Percentiles rank a stretch among this genome's conserved stretches.
phyloP scores from a whole-genome alignment of 225 moss, liverwort and hornwort species.

The Bryoerythrophyllum caledonicum region DNA sequence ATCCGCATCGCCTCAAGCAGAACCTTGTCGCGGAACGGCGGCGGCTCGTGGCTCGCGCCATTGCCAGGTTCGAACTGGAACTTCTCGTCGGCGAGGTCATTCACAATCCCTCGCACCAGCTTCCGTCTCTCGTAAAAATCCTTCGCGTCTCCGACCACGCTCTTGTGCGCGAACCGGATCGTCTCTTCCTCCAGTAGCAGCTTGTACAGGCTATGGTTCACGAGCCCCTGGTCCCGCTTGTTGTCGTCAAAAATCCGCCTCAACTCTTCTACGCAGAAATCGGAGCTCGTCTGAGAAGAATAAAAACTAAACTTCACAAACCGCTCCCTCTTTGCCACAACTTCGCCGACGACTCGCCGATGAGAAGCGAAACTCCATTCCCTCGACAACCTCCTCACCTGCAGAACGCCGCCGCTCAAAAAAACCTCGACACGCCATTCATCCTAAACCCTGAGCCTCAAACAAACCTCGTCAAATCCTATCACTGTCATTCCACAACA shows the following conservation, averaged over 20 bases:
- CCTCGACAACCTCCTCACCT: constrained; percentile 38
- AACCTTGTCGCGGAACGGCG: constrained; percentile 46
- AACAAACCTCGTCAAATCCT: neutral
- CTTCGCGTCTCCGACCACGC: constrained; percentile 30
- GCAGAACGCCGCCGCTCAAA: constrained; percentile 22
- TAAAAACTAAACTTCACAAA: constrained; percentile 19
- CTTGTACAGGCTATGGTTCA: constrained; percentile 53
- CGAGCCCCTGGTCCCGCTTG: constrained; percentile 31
- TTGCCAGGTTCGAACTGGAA: constrained; percentile 45
- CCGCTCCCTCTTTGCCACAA: constrained; percentile 13
- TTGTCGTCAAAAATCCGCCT: constrained; percentile 46
- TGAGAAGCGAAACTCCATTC: constrained; percentile 26
- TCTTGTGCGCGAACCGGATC: constrained; percentile 45
- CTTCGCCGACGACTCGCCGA: constrained; percentile 7
- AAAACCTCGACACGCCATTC: constrained; percentile 2
- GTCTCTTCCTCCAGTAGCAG: constrained; percentile 40
- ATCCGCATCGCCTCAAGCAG: constrained; percentile 57
- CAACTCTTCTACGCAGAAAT: constrained; percentile 22
- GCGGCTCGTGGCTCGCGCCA: constrained; percentile 21
- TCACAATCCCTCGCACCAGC: constrained; percentile 37
- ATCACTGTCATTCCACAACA: too few species aligned
- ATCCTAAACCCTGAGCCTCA: neutral
- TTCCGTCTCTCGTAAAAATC: constrained; percentile 42
- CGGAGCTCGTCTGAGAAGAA: constrained; percentile 10
- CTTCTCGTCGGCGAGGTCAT: constrained; percentile 37